Base-by-base conservation (phyloP, 495 filamentous ascomycete genomes). In the Penicillium daleae region DNA sequence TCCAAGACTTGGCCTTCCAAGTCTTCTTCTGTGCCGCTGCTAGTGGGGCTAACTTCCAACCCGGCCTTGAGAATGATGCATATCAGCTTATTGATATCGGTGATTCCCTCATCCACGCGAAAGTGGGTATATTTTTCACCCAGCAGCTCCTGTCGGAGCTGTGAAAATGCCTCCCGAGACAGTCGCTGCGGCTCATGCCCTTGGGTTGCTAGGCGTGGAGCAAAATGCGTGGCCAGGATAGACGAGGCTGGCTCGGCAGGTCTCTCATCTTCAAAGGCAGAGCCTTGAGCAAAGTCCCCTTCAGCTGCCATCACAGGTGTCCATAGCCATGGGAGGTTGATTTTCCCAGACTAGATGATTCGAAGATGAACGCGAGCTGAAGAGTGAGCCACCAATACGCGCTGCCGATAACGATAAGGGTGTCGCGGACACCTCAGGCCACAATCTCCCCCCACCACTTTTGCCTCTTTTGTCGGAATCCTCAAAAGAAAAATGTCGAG, bases 21-120 rank as follows among this genome's bases (percentile, higher is more conserved):
- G 49, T 74, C 74, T 21, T 64, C 78, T 66, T 91, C 90, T 21
- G 87, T 84, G 61, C 55, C 51, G 26, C 31, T 57, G 50, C 90
- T 84, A 62, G 80, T 78, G 22, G 72, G 64, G 40, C 89, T 80
- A 37, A 80, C 79, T 58, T 91, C 91, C 3, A 99, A 75, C 22
- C 93, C 90, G 48, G 92, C 91, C 67, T 90, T 87, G 53, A 91
- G 83, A 64, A 96, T 89, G 62, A 97, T 89, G 64, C 87, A 89
- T 35, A 98, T 88, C 26, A 98, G 82, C 74, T 91, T 89, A 71
- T 90, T 87, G 64, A 94, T 92, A 71, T 92, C 85, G 8, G 87
- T 83, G 52, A 91, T 74, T 62, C 88, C 86, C 56, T 91, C 86
- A 60, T 89, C 85, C 6, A 81, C 80, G 70, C 60, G 78, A 40